Percentiles rank a stretch among this genome's conserved stretches.
Conservation (phyloP, 305 asterid genomes). For the Rubia occidens region DNA sequence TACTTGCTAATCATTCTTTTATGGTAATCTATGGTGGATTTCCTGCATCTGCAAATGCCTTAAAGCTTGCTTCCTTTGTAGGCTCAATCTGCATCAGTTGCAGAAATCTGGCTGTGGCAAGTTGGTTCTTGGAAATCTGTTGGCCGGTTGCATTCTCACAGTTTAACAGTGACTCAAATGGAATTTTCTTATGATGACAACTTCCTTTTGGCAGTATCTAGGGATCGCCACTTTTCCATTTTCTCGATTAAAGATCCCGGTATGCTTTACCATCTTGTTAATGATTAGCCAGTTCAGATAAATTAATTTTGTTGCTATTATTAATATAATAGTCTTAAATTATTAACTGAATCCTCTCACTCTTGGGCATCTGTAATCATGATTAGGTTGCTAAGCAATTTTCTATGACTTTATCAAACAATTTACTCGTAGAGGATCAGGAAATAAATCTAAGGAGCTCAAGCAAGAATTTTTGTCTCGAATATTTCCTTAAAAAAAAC, state of each 20-base stretch:
- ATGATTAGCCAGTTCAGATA: not conserved
- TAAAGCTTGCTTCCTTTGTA: conserved; percentile 22
- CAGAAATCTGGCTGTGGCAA: conserved; percentile 96
- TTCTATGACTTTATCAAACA: not conserved
- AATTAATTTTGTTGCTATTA: not conserved
- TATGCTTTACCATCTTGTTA: conserved; percentile 10
- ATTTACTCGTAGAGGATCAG: not conserved
- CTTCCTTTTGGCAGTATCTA: conserved; percentile 73
- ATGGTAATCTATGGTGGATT: not conserved
- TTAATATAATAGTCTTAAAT: not conserved
- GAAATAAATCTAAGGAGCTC: not conserved
- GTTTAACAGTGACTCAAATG: conserved; percentile 80
- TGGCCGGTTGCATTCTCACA: conserved; percentile 79
- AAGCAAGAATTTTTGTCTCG: not conserved
- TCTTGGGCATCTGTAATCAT: not conserved
- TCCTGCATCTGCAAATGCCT: conserved; percentile 3
- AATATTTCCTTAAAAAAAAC: not conserved
- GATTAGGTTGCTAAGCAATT: not conserved
- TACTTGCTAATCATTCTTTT: not conserved
- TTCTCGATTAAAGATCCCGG: conserved; percentile 61
- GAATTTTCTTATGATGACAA: conserved; percentile 71
- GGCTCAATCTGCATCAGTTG: conserved; percentile 89
- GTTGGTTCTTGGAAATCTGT: conserved; percentile 86
- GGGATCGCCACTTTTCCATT: conserved; percentile 86
- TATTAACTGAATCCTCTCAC: not conserved